Base-by-base conservation (phyloP, 2,329 filamentous ascomycete species). In the Colletotrichum trifolii region DNA sequence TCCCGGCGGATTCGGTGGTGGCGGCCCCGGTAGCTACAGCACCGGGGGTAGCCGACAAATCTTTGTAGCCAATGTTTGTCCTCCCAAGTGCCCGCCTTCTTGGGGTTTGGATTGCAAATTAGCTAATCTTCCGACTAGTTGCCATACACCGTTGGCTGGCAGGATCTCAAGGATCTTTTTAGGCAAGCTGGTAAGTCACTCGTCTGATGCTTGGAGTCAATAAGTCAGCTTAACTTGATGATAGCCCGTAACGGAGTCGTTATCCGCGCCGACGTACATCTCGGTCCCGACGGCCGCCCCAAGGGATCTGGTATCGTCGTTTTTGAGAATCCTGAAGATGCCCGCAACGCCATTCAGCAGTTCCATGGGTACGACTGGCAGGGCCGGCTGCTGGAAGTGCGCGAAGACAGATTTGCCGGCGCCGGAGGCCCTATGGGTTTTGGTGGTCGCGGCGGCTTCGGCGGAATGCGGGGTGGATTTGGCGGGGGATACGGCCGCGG, bases 281-380 rank as follows among this genome's bases (percentile, higher is more conserved):
- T 93, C 67, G 93, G 94, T 59, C 93, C 92, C 11, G 95, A 97
- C 73, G 95, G 96, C 69, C 90, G 94, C 69, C 94, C 96, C 53
- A 99, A 98, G 83, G 96, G 96, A 59, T 97, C 96, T 54, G 96
- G 96, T 70, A 97, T 98, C 64, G 96, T 99, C 67, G 94, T 96
- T 46, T 99, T 97, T 76, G 96, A 99, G 77, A 95, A 90, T 63
- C 89, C 94, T 2, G 94, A 98, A 64, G 96, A 99, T 79, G 95
- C 96, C 46, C 93, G 94, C 70, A 97, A 94, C 74, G 96, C 96
- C 25, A 99, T 99, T 70, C 90, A 94, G 74, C 94, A 97, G 71
- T 99, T 98, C 85, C 97, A 98, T 76, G 96, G 96, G 64, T 98
- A 97, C 76, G 96, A 99, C 69, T 99, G 96, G 96, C 95, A 98